These are phyloP conservation scores for Dothidotthia symphoricarpi DNA, from an alignment of 2,329 filamentous ascomycete genomes.

Conservation along the genomic window DNA sequence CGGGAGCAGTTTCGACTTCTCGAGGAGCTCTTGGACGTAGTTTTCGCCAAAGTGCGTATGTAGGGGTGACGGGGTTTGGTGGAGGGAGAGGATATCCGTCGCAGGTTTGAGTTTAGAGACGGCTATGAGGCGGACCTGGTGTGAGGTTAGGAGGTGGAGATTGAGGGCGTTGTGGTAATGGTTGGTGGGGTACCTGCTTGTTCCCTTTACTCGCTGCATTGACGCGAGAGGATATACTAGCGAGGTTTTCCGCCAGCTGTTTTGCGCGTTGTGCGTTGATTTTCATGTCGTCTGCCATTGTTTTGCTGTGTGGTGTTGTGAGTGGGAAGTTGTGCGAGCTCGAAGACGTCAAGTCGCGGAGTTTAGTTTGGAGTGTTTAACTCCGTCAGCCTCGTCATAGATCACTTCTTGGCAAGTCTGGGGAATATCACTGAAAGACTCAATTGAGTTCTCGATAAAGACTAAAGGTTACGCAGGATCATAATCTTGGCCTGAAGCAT, in stretches of 20 bases:
- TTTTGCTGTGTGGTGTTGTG: conserved; percentile 13
- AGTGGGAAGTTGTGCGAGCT: conserved; percentile 1
- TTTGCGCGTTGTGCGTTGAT: conserved; percentile 47
- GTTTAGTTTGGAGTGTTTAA: conserved; percentile 8
- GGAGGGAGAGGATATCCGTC: conserved; percentile 83
- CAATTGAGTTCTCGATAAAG: too few species aligned
- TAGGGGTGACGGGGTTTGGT: conserved; percentile 51
- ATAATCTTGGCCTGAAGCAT: too few species aligned
- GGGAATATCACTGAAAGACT: too few species aligned
- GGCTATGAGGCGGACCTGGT: conserved; percentile 78
- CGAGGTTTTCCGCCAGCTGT: conserved; percentile 47
- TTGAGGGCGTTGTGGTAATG: neutral
- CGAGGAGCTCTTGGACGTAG: conserved; percentile 75
- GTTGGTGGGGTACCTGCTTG: conserved; percentile 25
- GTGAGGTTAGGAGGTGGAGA: conserved; percentile 7
- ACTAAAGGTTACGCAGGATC: too few species aligned
- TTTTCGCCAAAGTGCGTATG: conserved; percentile 93
- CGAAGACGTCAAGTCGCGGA: conserved; percentile 18
- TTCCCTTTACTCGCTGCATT: conserved; percentile 38
- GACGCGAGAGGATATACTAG: conserved; percentile 44
- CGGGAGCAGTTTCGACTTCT: conserved; percentile 81
- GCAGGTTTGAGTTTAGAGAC: conserved; percentile 96
- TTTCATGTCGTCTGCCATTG: conserved; percentile 41
- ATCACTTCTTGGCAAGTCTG: too few species aligned
- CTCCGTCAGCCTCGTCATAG: too few species aligned